phyloP scores from a whole-genome alignment of 805 yeast species.

The Sugiyamaella floridensis region DNA sequence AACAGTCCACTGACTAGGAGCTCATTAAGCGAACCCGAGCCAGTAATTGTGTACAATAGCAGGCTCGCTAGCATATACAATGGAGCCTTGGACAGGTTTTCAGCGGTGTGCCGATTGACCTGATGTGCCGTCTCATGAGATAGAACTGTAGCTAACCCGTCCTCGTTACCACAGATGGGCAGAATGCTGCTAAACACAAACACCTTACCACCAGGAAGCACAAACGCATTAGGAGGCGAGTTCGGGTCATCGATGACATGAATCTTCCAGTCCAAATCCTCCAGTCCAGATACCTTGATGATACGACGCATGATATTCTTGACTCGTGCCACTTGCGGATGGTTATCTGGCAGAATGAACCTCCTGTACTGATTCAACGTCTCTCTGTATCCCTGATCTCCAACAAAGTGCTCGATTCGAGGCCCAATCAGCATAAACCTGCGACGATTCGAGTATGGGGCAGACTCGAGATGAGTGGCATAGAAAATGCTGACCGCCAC shows the following conservation, averaged over 20 bases:
- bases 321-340: conserved; percentile 55
- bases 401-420: conserved; percentile 55
- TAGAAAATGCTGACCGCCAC: conserved; percentile 30
- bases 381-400: conserved; percentile 56
- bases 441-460: conserved; percentile 70
- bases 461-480: conserved; percentile 58
- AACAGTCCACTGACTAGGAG: conserved; percentile 50
- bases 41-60: conserved; percentile 52
- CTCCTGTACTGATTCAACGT: conserved; percentile 48
- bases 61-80: conserved; percentile 51
- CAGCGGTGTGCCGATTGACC: conserved; percentile 85
- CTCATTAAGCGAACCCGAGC: conserved; percentile 47
- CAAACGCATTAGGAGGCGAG: conserved; percentile 93
- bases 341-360: conserved; percentile 51
- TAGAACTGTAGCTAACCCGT: conserved; percentile 91
- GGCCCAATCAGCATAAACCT: conserved; percentile 68
- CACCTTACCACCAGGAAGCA: conserved; percentile 92
- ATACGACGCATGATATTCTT: conserved; percentile 57
- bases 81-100: conserved; percentile 72
- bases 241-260: conserved; percentile 66
- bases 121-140: conserved; percentile 94
- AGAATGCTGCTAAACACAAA: conserved; percentile 78
- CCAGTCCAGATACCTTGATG: conserved; percentile 34
- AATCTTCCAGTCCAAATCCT: conserved; percentile 57
- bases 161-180: conserved; percentile 71